Evolutionary conservation across 805 yeast genomes (phyloP).

Genomic region (Saccharomycopsis sp.): DNA sequence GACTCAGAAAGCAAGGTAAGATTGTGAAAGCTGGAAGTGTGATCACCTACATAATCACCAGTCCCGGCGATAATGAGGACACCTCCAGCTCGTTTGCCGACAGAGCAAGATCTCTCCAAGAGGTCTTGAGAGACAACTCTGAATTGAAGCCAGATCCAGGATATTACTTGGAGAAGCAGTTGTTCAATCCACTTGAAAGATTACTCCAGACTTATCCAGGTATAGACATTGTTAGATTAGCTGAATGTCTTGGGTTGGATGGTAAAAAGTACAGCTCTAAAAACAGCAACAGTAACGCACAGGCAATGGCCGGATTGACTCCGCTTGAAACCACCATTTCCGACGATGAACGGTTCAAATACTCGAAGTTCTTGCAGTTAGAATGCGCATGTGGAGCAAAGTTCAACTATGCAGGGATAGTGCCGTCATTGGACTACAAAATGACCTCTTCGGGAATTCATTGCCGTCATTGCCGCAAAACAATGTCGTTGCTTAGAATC

Average conservation of each 20-base stretch:
- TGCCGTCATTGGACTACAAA: constrained; percentile 51
- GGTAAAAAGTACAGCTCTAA: constrained; percentile 49
- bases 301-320: constrained; percentile 39
- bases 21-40: constrained; percentile 85
- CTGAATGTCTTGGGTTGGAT: constrained; percentile 73
- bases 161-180: constrained; percentile 81
- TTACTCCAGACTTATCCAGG: constrained; percentile 82
- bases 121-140: constrained; percentile 48
- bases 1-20: constrained; percentile 77
- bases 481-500: constrained; percentile 47
- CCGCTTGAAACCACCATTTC: constrained; percentile 78
- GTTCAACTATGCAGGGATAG: constrained; percentile 72
- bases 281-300: constrained; percentile 26
- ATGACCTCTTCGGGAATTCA: constrained; percentile 63
- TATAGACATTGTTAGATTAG: constrained; percentile 71
- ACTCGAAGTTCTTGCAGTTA: constrained; percentile 48
- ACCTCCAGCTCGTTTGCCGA: constrained; percentile 47
- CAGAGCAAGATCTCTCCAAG: constrained; percentile 78
- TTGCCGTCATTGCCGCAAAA: constrained; percentile 55
- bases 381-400: constrained; percentile 55
- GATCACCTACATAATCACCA: constrained; percentile 76
- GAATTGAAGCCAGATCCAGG: constrained; percentile 62
- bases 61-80: constrained; percentile 33
- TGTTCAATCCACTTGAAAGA: constrained; percentile 86
- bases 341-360: constrained; percentile 77